Evolutionary conservation across 129 eudicot genomes (phyloP), one percentile per base, ranked within the genome.

Genomic region (Chrysanthemum lavandulifolium): DNA sequence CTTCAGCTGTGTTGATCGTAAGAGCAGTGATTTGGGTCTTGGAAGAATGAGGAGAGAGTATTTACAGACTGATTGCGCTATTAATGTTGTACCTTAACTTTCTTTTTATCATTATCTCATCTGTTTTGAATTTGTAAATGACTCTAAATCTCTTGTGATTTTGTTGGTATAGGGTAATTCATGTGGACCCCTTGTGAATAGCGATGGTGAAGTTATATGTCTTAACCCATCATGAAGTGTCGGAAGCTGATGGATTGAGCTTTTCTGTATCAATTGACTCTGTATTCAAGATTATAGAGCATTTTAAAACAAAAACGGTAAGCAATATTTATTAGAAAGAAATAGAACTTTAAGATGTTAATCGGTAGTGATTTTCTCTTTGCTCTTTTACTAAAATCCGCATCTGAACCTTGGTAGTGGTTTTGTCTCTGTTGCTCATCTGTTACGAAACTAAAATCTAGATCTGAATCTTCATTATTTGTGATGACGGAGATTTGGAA

Each of bases 1-100:
- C 49, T 73, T 65, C 64, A 93, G 98, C 68, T 93, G 97, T 84
- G 92, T 93, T 78, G 97, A 93, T 83, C 96, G 98, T 49, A 93
- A 93, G 83, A 89, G 96, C 64, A 89, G 96, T 81, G 98, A 93
- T 79, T 72, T 93, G 87, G 98, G 98, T 68, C 95, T 93, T 23
- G 96, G 96, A 80, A 96, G 96, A 75, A 87, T 87, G 90, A 87
- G 89, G 63, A 89, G 96, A 83, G 98, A 93, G 78, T 93, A 89
- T 77, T 79, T 93, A 69, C 96, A 93, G 66, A 87, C 92, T 65
- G 98, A 93, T 73, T 93, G 98, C 74, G 92, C 98, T 58, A 93
- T 89, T 55, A 89, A 89, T 25, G 86, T 62, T 86, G 97, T 93
- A 87, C 68, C 54, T 40, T 51, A 53, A 59, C 45, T 36, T 36